Evolutionary conservation across 768 basidiomycete genomes (phyloP).

Genomic region (Lactifluus echinatus): DNA sequence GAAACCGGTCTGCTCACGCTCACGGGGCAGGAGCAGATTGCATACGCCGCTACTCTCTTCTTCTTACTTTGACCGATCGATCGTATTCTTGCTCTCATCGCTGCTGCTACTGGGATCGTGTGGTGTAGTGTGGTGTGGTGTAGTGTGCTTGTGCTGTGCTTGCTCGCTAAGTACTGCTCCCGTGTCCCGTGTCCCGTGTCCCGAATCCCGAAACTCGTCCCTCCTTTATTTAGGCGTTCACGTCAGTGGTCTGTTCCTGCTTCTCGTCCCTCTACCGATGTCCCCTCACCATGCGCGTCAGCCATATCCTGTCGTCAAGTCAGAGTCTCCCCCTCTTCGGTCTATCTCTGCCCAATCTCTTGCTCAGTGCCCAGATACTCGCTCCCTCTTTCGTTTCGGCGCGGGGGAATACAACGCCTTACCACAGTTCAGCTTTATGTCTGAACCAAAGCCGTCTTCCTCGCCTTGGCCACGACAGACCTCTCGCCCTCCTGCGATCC

Average conservation of each 20-base stretch:
- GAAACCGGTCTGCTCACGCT: neutral
- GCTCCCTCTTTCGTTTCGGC: conserved; percentile 21
- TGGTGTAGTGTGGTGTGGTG: too few species aligned
- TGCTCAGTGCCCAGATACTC: conserved; percentile 1
- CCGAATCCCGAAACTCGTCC: neutral
- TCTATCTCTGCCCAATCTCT: conserved; percentile 3
- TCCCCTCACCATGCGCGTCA: neutral
- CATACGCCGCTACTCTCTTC: too few species aligned
- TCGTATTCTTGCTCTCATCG: too few species aligned
- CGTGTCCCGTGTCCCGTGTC: too few species aligned
- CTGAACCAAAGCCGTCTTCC: conserved; percentile 20
- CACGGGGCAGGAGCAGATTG: neutral
- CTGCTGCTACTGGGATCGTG: too few species aligned
- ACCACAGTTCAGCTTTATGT: conserved; percentile 19
- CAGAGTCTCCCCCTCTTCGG: conserved; percentile 15
- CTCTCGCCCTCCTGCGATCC: neutral
- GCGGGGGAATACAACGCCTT: conserved; percentile 24
- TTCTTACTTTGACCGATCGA: too few species aligned
- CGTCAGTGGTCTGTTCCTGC: neutral
- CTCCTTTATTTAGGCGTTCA: conserved; percentile 5
- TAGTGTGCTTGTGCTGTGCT: too few species aligned
- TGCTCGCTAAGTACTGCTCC: too few species aligned
- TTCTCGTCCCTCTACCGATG: neutral
- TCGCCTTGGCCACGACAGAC: conserved; percentile 8
- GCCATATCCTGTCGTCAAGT: conserved; percentile 11